Conservation (phyloP, 2,329 filamentous ascomycete genomes). For the Pyrenochaeta sp. region DNA sequence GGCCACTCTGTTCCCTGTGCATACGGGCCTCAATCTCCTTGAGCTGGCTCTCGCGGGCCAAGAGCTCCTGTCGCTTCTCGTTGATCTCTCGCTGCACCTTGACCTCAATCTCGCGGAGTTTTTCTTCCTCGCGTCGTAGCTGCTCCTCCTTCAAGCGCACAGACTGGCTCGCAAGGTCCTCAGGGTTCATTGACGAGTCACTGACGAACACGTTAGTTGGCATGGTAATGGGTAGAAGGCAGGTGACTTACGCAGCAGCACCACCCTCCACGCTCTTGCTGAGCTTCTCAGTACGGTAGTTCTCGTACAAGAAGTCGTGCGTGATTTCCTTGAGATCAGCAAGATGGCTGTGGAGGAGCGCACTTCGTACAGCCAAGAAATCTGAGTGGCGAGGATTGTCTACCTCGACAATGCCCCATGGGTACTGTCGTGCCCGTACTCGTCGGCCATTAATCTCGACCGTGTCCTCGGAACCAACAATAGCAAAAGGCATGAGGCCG, state of each 20-base stretch:
- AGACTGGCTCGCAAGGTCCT: slow-evolving; percentile 95
- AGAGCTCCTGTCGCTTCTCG: slow-evolving; percentile 97
- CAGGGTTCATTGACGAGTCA: slow-evolving; percentile 95
- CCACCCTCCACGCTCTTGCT: slow-evolving; percentile 98
- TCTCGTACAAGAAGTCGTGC: slow-evolving; percentile 99
- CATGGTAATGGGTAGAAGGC: background rate
- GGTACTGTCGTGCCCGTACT: slow-evolving; percentile 95
- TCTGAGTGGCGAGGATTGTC: slow-evolving; percentile 99
- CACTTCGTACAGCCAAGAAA: slow-evolving; percentile 96
- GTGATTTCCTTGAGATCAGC: slow-evolving; percentile 99
- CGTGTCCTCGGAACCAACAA: slow-evolving; percentile 95
- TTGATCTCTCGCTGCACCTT: slow-evolving; percentile 99
- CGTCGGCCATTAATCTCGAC: slow-evolving; percentile 93
- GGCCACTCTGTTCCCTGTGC: slow-evolving; percentile 78
- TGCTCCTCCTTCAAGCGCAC: slow-evolving; percentile 99
- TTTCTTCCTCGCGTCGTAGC: slow-evolving; percentile 98
- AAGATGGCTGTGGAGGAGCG: slow-evolving; percentile 95
- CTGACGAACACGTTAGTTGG: slow-evolving; percentile 46
- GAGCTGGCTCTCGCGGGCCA: slow-evolving; percentile 97
- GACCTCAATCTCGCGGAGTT: slow-evolving; percentile 98
- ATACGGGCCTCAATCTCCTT: slow-evolving; percentile 98
- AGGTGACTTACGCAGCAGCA: slow-evolving; percentile 77
- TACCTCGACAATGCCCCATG: slow-evolving; percentile 98
- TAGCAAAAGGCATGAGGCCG: slow-evolving; percentile 98
- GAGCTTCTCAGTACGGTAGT: slow-evolving; percentile 99